A percentile compares a stretch with the other conserved stretches of the same genome.
phyloP scores from a whole-genome alignment of 257 asterid genomes.

The Fraxinus quadrangulata region DNA sequence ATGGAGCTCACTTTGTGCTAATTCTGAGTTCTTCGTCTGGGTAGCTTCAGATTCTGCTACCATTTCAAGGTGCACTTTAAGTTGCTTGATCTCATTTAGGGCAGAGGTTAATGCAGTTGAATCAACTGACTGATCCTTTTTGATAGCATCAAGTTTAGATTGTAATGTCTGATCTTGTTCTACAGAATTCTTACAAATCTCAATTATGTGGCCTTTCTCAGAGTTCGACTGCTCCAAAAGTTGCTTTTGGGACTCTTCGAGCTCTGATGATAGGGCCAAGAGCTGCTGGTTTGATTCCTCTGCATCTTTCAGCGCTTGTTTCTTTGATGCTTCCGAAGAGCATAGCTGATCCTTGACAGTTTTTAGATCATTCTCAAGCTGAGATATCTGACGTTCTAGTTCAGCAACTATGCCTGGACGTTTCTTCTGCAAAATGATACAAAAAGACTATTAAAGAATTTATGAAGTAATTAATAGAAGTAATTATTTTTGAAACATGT shows the following conservation, averaged over 20 bases:
- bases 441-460: not conserved
- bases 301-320: conserved; percentile 67
- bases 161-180: conserved; percentile 31
- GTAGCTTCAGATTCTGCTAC: conserved; percentile 58
- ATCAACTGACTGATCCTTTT: too few species aligned
- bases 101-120: conserved; percentile 31
- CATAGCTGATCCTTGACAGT: conserved; percentile 62
- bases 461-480: too few species aligned
- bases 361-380: conserved; percentile 79
- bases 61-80: conserved; percentile 58
- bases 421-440: conserved; percentile 48
- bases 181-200: conserved; percentile 23
- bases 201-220: conserved; percentile 22
- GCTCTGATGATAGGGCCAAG: conserved; percentile 50
- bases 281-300: conserved; percentile 69
- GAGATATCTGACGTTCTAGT: conserved; percentile 68
- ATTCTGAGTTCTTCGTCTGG: conserved; percentile 45
- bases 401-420: conserved; percentile 54
- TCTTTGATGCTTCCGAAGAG: conserved; percentile 68
- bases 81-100: conserved; percentile 60
- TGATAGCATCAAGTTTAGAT: too few species aligned
- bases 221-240: conserved; percentile 31
- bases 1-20: conserved; percentile 44
- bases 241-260: conserved; percentile 54
- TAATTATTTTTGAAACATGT: too few species aligned